Conservation (phyloP, 768 basidiomycete genomes). For the Russula emetica region DNA sequence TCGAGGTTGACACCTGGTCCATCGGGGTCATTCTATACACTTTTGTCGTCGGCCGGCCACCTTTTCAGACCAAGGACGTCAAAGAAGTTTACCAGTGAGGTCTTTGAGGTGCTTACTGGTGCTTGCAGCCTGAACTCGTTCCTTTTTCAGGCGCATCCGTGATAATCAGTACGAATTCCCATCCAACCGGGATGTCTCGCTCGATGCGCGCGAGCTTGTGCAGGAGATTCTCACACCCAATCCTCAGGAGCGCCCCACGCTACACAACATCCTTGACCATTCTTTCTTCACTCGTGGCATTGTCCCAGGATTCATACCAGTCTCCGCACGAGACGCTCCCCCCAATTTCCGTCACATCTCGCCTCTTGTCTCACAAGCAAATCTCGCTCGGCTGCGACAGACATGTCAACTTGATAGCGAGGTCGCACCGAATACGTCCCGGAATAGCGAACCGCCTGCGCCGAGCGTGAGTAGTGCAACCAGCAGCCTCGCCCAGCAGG, state of each 20-base stretch:
- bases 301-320: constrained; percentile 76
- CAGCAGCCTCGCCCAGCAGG: constrained; percentile 73
- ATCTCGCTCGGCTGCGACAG: constrained; percentile 65
- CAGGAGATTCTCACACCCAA: constrained; percentile 80
- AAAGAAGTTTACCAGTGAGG: constrained; percentile 90
- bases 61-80: constrained; percentile 98
- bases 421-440: constrained; percentile 36
- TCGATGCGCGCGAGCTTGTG: constrained; percentile 72
- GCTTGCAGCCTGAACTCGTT: constrained; percentile 2
- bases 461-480: constrained; percentile 41
- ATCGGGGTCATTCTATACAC: constrained; percentile 97
- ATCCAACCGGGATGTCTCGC: constrained; percentile 62
- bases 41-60: constrained; percentile 88
- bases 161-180: constrained; percentile 95
- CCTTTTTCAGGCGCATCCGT: constrained; percentile 67
- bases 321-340: constrained; percentile 65
- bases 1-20: constrained; percentile 98
- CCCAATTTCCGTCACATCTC: constrained; percentile 75
- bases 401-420: constrained; percentile 63
- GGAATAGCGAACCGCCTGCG: constrained; percentile 24
- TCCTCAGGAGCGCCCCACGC: constrained; percentile 74
- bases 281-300: constrained; percentile 78
- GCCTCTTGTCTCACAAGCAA: constrained; percentile 55
- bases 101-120: not conserved
- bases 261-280: constrained; percentile 82